These are phyloP conservation scores for Xylaria sp. DNA, from an alignment of 2,329 filamentous ascomycete species.

Conservation along the genomic window DNA sequence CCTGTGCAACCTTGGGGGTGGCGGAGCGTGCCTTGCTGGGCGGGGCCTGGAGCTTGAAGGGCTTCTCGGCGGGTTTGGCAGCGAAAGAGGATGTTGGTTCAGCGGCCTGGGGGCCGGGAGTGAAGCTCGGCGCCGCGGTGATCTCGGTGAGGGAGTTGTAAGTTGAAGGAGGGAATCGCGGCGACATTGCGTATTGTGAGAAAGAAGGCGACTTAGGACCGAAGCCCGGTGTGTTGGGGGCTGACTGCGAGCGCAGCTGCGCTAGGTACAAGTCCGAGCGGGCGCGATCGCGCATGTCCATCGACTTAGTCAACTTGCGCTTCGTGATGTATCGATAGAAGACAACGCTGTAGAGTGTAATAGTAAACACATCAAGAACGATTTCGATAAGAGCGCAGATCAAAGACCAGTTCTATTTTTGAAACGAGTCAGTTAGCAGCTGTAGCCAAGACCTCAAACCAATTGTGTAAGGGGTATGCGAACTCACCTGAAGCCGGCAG, in stretches of 20 bases:
- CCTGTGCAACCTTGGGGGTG: slow-evolving; percentile 75
- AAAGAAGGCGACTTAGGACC: slow-evolving; percentile 73
- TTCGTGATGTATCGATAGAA: slow-evolving; percentile 99
- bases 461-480: slow-evolving; percentile 29
- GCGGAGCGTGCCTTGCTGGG: slow-evolving; percentile 81
- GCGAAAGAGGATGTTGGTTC: slow-evolving; percentile 72
- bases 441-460: neutral
- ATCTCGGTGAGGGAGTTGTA: slow-evolving; percentile 64
- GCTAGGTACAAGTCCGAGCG: slow-evolving; percentile 95
- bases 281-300: slow-evolving; percentile 94
- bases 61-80: slow-evolving; percentile 55
- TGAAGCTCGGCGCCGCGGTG: slow-evolving; percentile 60
- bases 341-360: slow-evolving; percentile 90
- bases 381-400: slow-evolving; percentile 98
- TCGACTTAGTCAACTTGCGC: slow-evolving; percentile 93
- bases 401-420: slow-evolving; percentile 84
- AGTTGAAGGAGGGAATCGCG: slow-evolving; percentile 68
- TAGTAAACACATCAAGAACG: slow-evolving; percentile 90
- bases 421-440: slow-evolving; percentile 43
- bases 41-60: slow-evolving; percentile 90
- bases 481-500: slow-evolving; percentile 82
- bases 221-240: slow-evolving; percentile 93
- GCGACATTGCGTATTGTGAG: slow-evolving; percentile 66
- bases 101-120: slow-evolving; percentile 62
- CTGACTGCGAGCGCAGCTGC: slow-evolving; percentile 84